Evolutionary conservation across 1,284 basidiomycete species (phyloP).

Genomic region (Anthracocystis panici-leucophaei): DNA sequence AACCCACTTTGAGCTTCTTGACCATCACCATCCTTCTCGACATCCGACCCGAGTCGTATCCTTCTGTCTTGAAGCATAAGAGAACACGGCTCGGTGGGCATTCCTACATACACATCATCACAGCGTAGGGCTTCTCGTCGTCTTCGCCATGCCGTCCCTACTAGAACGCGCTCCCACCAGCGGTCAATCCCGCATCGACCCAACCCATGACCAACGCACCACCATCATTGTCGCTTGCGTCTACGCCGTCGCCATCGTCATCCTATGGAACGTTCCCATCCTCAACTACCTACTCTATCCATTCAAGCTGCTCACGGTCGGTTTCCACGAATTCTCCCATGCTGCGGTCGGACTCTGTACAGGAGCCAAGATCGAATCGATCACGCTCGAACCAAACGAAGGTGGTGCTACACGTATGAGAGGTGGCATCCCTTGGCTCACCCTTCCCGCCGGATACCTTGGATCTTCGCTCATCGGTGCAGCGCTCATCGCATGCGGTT

Average conservation of each 20-base stretch:
- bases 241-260: slow-evolving; percentile 60
- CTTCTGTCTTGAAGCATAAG: slow-evolving; percentile 13
- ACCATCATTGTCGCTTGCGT: slow-evolving; percentile 68
- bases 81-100: neutral
- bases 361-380: slow-evolving; percentile 85
- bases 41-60: neutral
- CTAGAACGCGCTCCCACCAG: slow-evolving; percentile 14
- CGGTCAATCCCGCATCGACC: slow-evolving; percentile 42
- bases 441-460: slow-evolving; percentile 78
- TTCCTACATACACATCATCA: no score
- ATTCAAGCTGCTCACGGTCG: slow-evolving; percentile 68
- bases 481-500: slow-evolving; percentile 85
- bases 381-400: slow-evolving; percentile 75
- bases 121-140: neutral
- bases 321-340: slow-evolving; percentile 65
- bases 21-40: slow-evolving; percentile 2
- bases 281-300: slow-evolving; percentile 68
- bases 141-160: slow-evolving; percentile 21
- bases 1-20: neutral
- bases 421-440: slow-evolving; percentile 87
- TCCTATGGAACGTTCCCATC: slow-evolving; percentile 65
- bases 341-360: slow-evolving; percentile 76
- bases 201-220: slow-evolving; percentile 62
- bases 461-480: slow-evolving; percentile 85
- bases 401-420: slow-evolving; percentile 93